Conservation (phyloP, 352 stramenopile species). For the Thalassiosira allenii region DNA sequence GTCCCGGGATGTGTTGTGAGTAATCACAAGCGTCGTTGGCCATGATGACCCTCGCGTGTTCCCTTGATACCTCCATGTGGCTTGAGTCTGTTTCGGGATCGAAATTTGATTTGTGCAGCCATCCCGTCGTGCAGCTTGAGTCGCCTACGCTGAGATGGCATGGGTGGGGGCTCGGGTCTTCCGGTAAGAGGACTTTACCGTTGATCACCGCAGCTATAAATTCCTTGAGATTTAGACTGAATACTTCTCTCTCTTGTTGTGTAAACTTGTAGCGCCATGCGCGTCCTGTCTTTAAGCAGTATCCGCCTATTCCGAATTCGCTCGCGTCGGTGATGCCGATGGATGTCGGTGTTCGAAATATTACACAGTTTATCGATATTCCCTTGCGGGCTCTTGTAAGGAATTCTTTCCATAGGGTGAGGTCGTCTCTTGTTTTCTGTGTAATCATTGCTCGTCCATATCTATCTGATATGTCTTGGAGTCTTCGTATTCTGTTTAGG, state of each 20-base stretch:
- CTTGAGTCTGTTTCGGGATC: not conserved
- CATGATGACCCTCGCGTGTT: not conserved
- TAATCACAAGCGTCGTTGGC: constrained; percentile 12
- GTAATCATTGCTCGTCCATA: constrained; percentile 10
- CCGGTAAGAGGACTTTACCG: not conserved
- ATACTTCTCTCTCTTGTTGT: constrained; percentile 9
- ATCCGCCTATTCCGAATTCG: constrained; percentile 33
- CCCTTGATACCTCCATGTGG: not conserved
- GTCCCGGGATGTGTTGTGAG: constrained; percentile 10
- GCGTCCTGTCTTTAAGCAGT: not conserved
- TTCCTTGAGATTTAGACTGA: constrained; percentile 34
- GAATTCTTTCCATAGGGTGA: constrained; percentile 33
- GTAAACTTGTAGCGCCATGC: constrained; percentile 42
- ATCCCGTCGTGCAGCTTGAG: not conserved
- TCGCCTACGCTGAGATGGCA: constrained; percentile 21
- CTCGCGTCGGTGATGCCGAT: not conserved
- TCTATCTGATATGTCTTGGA: not conserved
- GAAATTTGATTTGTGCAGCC: constrained; percentile 39
- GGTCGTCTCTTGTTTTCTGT: not conserved
- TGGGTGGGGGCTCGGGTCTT: not conserved
- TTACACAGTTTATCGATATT: constrained; percentile 46
- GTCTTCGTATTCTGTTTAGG: constrained; percentile 4
- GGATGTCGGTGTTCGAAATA: constrained; percentile 25
- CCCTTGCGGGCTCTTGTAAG: not conserved
- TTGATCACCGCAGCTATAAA: constrained; percentile 19